Base-by-base conservation (phyloP, 495 filamentous ascomycete species). In the Penicillium pancosmium region DNA sequence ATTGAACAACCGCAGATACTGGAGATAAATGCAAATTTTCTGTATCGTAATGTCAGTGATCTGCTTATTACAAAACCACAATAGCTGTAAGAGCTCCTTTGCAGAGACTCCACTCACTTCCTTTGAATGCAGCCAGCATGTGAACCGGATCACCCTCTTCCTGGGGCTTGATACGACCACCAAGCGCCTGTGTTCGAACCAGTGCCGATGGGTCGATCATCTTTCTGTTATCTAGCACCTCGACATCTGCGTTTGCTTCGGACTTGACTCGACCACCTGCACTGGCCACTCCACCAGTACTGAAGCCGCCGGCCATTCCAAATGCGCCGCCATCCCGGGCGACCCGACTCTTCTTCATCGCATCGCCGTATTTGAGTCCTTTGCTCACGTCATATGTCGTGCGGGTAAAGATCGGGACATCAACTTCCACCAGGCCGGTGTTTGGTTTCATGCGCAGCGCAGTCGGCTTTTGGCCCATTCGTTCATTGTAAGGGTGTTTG, bases 391-490 rank as follows among this genome's bases (percentile, higher is more conserved):
- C 85, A 68, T 88, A 93, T 59, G 85, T 84, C 5, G 66, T 59
- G 15, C 77, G 72, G 18, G 83, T 82, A 69, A 86, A 81, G 50
- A 92, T 76, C 1, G 88, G 86, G 9, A 91, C 78, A 52, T 93
- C 90, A 6, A 92, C 67, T 66, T 93, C 90, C n/a, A 92, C 74
- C 52, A 90, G 77, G 1, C 88, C 89, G 1, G 85, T 79, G 33
- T 80, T 71, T 0, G 83, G 81, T 70, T 93, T 93, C 62, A 90
- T 77, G 33, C 89, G 84, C 35, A 91, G 67, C 10, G 78, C 77
- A 2, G 80, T 60, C 0, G 90, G 90, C 54, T 84, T 80, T 11
- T 82, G 78, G 6, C 76, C 69, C 46, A 77, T 69, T 1, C 68
- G 64, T 18, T 77, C 79, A 36, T 83, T 81, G 73, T 90, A 91